Conservation (phyloP, 768 basidiomycete genomes). For the Brasilioporus rufonigricans region DNA sequence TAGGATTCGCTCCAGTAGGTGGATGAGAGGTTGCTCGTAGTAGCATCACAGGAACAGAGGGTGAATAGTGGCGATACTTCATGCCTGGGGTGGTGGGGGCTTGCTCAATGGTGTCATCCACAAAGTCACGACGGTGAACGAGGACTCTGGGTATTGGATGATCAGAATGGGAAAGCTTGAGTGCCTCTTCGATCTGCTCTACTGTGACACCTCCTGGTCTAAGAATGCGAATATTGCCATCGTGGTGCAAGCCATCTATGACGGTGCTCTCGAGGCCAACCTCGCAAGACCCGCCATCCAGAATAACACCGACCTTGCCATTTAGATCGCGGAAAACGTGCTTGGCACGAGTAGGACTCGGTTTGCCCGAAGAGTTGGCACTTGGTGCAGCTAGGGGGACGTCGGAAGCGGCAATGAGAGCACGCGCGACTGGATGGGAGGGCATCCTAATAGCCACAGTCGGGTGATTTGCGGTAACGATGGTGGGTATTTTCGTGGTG, state of each 20-base stretch:
- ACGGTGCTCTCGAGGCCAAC: constrained; percentile 97
- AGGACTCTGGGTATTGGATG: constrained; percentile 56
- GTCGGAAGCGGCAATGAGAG: constrained; percentile 73
- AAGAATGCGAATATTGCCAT: constrained; percentile 76
- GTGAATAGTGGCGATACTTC: constrained; percentile 98
- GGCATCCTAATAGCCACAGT: constrained; percentile 94
- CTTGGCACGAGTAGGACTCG: constrained; percentile 86
- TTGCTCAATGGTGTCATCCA: constrained; percentile 63
- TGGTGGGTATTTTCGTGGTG: constrained; percentile 56
- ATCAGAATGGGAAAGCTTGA: constrained; percentile 42
- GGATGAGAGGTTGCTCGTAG: constrained; percentile 52
- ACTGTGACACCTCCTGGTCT: constrained; percentile 92
- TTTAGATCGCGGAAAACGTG: constrained; percentile 81
- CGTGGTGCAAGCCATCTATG: constrained; percentile 76
- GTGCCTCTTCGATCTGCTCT: constrained; percentile 71
- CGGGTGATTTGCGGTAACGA: constrained; percentile 75
- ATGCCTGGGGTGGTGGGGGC: constrained; percentile 96
- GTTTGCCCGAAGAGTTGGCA: constrained; percentile 92
- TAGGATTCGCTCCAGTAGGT: constrained; percentile 33
- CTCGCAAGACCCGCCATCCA: constrained; percentile 90
- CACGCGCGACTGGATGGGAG: constrained; percentile 88
- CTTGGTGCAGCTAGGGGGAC: constrained; percentile 90
- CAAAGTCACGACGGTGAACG: constrained; percentile 78
- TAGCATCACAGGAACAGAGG: constrained; percentile 80
- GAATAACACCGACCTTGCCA: constrained; percentile 70